Conservation (phyloP, 352 stramenopile genomes). For the Phytophthora europaea region DNA sequence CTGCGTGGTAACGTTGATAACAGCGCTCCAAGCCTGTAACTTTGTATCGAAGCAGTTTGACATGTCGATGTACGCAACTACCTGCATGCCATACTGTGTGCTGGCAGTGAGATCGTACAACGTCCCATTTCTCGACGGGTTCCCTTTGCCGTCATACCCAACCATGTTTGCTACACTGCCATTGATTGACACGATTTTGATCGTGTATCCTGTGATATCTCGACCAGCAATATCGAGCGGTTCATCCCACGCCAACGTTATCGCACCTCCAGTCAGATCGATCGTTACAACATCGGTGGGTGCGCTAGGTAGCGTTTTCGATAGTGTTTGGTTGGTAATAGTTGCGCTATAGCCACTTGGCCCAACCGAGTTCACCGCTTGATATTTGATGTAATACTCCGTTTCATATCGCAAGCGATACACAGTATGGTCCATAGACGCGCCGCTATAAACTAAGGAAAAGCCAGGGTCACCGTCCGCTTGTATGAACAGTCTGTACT, state of each 20-base stretch:
- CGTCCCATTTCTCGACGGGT: slow-evolving; percentile 22
- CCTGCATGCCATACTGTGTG: slow-evolving; percentile 45
- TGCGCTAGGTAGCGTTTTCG: slow-evolving; percentile 52
- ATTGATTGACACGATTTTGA: slow-evolving; percentile 40
- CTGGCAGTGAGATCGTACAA: slow-evolving; percentile 42
- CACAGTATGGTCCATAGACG: slow-evolving; percentile 27
- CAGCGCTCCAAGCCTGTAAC: slow-evolving; percentile 33
- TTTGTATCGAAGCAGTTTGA: slow-evolving; percentile 47
- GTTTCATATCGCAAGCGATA: slow-evolving; percentile 48
- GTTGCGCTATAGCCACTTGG: slow-evolving; percentile 46
- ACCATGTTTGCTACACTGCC: slow-evolving; percentile 19
- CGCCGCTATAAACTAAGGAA: slow-evolving; percentile 39
- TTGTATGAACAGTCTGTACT: slow-evolving; percentile 53
- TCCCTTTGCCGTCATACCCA: slow-evolving; percentile 60
- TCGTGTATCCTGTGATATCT: slow-evolving; percentile 54
- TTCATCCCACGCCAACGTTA: slow-evolving; percentile 57
- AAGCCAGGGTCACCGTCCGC: slow-evolving; percentile 36
- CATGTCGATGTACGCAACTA: slow-evolving; percentile 46
- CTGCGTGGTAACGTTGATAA: slow-evolving; percentile 20
- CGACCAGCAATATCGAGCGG: slow-evolving; percentile 64
- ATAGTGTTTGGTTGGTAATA: slow-evolving; percentile 40
- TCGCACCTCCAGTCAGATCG: slow-evolving; percentile 50
- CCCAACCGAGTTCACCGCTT: slow-evolving; percentile 58
- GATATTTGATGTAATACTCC: slow-evolving; percentile 59
- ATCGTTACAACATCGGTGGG: slow-evolving; percentile 42